phyloP scores from a whole-genome alignment of 1,139 yeast species.

The Lodderomyces orthopsilosis region DNA sequence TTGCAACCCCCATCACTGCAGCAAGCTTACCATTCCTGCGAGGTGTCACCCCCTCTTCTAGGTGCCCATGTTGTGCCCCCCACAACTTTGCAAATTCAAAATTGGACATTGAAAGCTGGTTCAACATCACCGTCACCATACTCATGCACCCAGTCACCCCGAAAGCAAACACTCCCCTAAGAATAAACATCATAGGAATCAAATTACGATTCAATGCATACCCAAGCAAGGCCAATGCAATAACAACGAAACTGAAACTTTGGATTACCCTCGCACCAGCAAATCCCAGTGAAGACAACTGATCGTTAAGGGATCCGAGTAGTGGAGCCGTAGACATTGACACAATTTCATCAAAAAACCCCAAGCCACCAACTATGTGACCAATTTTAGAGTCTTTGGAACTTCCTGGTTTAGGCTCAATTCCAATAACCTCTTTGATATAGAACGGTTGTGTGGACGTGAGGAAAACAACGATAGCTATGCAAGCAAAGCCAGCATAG shows the following conservation, averaged over 20 bases:
- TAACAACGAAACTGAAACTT: slow-evolving; percentile 43
- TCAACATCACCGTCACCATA: slow-evolving; percentile 48
- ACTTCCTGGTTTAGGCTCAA: slow-evolving; percentile 19
- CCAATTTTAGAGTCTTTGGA: slow-evolving; percentile 43
- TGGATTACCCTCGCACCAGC: slow-evolving; percentile 57
- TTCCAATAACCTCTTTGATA: slow-evolving; percentile 53
- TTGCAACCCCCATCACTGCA: slow-evolving; percentile 58
- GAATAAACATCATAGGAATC: slow-evolving; percentile 48
- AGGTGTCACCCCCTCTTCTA: not conserved
- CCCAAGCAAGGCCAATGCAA: slow-evolving; percentile 47
- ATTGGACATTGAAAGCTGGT: slow-evolving; percentile 52
- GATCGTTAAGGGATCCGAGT: slow-evolving; percentile 63
- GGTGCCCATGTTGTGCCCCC: slow-evolving; percentile 12
- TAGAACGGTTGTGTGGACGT: slow-evolving; percentile 69
- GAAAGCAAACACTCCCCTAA: slow-evolving; percentile 56
- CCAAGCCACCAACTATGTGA: slow-evolving; percentile 55
- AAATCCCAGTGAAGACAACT: slow-evolving; percentile 18
- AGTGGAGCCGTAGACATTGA: slow-evolving; percentile 58
- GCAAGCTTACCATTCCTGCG: slow-evolving; percentile 53
- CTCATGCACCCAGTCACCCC: slow-evolving; percentile 57
- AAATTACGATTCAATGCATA: slow-evolving; percentile 38
- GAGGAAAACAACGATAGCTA: slow-evolving; percentile 64
- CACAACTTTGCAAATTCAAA: slow-evolving; percentile 28
- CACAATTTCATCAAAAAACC: slow-evolving; percentile 60
- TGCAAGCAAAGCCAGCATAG: slow-evolving; percentile 46